Evolutionary conservation across 2,329 filamentous ascomycete species (phyloP).

Genomic region (Microcyclospora tardicrescens): DNA sequence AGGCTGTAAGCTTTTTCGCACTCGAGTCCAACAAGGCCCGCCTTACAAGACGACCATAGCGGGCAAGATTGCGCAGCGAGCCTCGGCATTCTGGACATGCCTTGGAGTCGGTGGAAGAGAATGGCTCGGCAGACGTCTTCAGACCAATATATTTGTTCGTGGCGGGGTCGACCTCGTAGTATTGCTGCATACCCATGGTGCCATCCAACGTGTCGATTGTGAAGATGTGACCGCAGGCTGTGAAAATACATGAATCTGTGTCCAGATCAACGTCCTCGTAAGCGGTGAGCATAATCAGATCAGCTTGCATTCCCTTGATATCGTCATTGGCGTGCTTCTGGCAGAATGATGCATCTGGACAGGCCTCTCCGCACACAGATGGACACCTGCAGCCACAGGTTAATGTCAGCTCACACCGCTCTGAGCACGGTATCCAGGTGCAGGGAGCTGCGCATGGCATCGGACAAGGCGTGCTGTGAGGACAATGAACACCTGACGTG

Average conservation of each 20-base stretch:
- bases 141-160: conserved; percentile 15
- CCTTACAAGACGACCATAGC: conserved; percentile 51
- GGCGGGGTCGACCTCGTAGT: conserved; percentile 34
- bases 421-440: conserved; percentile 51
- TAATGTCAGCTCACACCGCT: conserved; percentile 41
- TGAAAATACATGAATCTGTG: conserved; percentile 49
- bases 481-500: conserved; percentile 35
- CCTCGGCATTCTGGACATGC: conserved; percentile 49
- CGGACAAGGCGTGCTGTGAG: conserved; percentile 33
- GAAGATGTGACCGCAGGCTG: conserved; percentile 50
- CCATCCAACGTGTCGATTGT: conserved; percentile 49
- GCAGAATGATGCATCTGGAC: conserved; percentile 42
- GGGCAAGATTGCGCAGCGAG: conserved; percentile 42
- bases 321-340: conserved; percentile 40
- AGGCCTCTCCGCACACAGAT: conserved; percentile 51
- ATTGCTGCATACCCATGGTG: conserved; percentile 40
- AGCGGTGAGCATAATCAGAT: conserved; percentile 41
- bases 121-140: conserved; percentile 30
- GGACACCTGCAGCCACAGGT: conserved; percentile 52
- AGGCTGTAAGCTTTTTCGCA: conserved; percentile 51
- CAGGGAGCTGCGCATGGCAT: conserved; percentile 57
- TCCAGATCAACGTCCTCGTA: conserved; percentile 48
- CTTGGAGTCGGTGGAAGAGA: conserved; percentile 36
- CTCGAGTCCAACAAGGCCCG: conserved; percentile 49
- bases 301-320: conserved; percentile 38